Conservation (phyloP, 176 grass and related monocot species). For the Eragrostis curvula region DNA sequence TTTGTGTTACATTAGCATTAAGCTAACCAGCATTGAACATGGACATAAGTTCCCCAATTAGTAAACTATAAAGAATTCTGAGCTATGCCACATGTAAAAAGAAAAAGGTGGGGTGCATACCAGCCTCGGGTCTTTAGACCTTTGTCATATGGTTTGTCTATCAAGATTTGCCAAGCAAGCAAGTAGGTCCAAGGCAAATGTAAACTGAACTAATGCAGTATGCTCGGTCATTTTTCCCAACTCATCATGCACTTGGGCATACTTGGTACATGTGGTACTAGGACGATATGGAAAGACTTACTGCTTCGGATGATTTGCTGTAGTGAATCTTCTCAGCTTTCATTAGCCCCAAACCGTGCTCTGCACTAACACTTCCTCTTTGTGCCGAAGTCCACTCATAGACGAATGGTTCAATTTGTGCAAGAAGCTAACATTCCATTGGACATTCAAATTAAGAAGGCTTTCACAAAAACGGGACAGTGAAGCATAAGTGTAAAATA, state of each 20-base stretch:
- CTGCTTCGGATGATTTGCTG: constrained; percentile 89
- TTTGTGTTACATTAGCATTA: background rate
- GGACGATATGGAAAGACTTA: constrained; percentile 46
- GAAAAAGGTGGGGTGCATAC: background rate
- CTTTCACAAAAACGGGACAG: constrained; percentile 4
- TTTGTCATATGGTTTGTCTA: background rate
- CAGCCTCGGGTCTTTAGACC: background rate
- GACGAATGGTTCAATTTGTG: constrained; percentile 86
- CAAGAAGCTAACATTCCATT: constrained; percentile 63
- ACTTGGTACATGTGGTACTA: background rate
- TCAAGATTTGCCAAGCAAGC: background rate
- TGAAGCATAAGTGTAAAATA: constrained; percentile 32
- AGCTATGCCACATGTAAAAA: background rate
- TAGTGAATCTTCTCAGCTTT: constrained; percentile 98
- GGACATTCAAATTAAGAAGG: constrained; percentile 36
- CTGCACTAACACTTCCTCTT: constrained; percentile 96
- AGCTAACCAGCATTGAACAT: background rate
- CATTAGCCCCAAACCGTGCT: constrained; percentile 92
- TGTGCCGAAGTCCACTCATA: constrained; percentile 93
- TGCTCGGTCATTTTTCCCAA: background rate
- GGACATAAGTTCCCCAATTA: background rate
- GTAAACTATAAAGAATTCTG: background rate
- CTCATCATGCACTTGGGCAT: background rate
- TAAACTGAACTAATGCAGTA: background rate
- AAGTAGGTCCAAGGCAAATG: background rate